Evolutionary conservation across 805 yeast species (phyloP).

Genomic region (Cyberlindnera veronae): DNA sequence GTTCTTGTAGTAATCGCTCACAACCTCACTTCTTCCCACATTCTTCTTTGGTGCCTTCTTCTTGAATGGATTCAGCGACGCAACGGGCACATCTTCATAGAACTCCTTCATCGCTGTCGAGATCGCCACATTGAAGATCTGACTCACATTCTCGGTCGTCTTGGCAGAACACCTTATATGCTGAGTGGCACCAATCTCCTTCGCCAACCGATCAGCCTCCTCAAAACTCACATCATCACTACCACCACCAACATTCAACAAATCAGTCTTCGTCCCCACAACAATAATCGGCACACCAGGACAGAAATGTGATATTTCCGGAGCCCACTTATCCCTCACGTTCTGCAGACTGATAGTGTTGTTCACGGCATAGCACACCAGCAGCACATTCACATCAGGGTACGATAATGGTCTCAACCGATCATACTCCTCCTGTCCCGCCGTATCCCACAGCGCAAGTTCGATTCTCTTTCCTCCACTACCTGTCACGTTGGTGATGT

Average conservation of each 20-base stretch:
- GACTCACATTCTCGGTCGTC: conserved; percentile 57
- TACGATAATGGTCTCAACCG: conserved; percentile 75
- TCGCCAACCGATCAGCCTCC: conserved; percentile 40
- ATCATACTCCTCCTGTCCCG: conserved; percentile 86
- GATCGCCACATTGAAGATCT: conserved; percentile 62
- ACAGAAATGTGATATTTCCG: conserved; percentile 81
- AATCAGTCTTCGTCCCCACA: conserved; percentile 81
- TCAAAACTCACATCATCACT: conserved; percentile 42
- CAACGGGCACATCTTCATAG: conserved; percentile 9
- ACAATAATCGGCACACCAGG: conserved; percentile 73
- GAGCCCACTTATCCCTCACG: conserved; percentile 80
- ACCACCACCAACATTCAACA: conserved; percentile 27
- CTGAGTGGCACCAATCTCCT: conserved; percentile 60
- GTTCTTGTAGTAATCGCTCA: conserved; percentile 16
- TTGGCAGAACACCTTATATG: conserved; percentile 82
- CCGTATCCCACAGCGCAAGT: conserved; percentile 84
- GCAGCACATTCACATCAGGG: conserved; percentile 71
- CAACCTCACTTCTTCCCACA: conserved; percentile 1
- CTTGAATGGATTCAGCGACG: conserved; percentile 11
- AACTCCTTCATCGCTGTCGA: conserved; percentile 23
- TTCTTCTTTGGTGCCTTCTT: conserved; percentile 9
- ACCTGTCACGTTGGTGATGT: conserved; percentile 52
- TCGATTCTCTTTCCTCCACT: conserved; percentile 53
- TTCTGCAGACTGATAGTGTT: conserved; percentile 61
- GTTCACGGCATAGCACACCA: conserved; percentile 74